Evolutionary conservation across 805 yeast species (phyloP).

Genomic region (Henningerozyma blattae): DNA sequence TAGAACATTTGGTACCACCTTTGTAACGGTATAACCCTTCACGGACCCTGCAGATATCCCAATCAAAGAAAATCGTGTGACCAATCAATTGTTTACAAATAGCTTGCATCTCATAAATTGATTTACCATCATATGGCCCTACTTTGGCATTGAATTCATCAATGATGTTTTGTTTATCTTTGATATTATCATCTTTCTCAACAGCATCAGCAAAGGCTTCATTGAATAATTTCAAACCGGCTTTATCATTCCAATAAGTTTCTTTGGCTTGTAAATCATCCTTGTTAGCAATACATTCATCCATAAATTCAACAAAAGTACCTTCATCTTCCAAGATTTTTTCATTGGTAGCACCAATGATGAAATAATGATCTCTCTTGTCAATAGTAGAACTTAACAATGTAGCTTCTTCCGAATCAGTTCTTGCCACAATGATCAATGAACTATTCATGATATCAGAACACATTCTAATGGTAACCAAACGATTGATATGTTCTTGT

Average conservation of each 20-base stretch:
- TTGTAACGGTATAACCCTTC: slow-evolving; percentile 94
- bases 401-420: slow-evolving; percentile 97
- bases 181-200: slow-evolving; percentile 34
- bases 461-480: slow-evolving; percentile 86
- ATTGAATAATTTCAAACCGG: slow-evolving; percentile 78
- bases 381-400: slow-evolving; percentile 89
- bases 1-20: slow-evolving; percentile 96
- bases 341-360: slow-evolving; percentile 86
- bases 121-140: slow-evolving; percentile 61
- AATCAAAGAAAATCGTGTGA: slow-evolving; percentile 76
- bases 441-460: slow-evolving; percentile 90
- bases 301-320: slow-evolving; percentile 58
- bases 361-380: slow-evolving; percentile 85
- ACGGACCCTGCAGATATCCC: slow-evolving; percentile 91
- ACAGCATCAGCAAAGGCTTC: slow-evolving; percentile 86
- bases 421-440: slow-evolving; percentile 81
- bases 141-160: slow-evolving; percentile 54
- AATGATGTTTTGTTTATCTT: slow-evolving; percentile 51
- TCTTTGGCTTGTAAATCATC: slow-evolving; percentile 61
- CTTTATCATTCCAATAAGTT: slow-evolving; percentile 68
- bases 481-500: slow-evolving; percentile 92
- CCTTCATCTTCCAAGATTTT: slow-evolving; percentile 33
- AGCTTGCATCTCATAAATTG: slow-evolving; percentile 69
- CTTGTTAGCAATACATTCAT: slow-evolving; percentile 72
- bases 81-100: slow-evolving; percentile 69